Evolutionary conservation across 768 basidiomycete genomes (phyloP), one percentile per base, ranked within the genome.

Genomic region (Tephrocybe sp.): DNA sequence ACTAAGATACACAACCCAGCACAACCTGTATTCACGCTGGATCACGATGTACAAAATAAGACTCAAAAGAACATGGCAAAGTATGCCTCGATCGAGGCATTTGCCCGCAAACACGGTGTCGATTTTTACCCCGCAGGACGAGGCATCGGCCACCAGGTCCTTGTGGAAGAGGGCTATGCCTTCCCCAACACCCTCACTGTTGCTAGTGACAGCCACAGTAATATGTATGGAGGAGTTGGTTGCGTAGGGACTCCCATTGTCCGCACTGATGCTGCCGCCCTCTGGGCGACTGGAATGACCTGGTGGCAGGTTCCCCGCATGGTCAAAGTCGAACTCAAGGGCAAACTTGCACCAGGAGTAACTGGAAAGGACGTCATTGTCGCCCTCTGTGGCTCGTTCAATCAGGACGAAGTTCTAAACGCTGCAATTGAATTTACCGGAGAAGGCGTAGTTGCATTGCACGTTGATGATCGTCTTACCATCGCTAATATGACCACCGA

Each of bases 401-500:
- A 96, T 74, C 79, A 87, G 52, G 96, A 98, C 64, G 92, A 98
- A 65, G 97, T 98, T 2, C 78, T 99, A 39, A 99, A 99, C 61
- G 89, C 89, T 22, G 97, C 95, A 1, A 86, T 99, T 66, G 97
- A 99, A 66, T 99, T 99, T 66, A 84, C 86, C 0, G 97, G 97
- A 9, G 86, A 90, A 27, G 97, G 97, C 21, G 78, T 98, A 9
- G 63, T 79, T 15, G 76, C 82, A 15, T 74, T 99, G 41, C 69
- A 82, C 4, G 80, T 99, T 47, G 96, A 99, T 62, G 95, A 98
- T 59, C 83, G 97, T 34, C 77, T 99, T 38, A 95, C 96, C 0
- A 98, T 98, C 57, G 77, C 94, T n/a, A 98, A 99, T 68, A 99
- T 98, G 97, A 98, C 97, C 5, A 98, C 97, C 25, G 97, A 99